Evolutionary conservation across 495 filamentous ascomycete species (phyloP), one percentile per base, ranked within the genome.

Genomic region (Penicillium parvum): DNA sequence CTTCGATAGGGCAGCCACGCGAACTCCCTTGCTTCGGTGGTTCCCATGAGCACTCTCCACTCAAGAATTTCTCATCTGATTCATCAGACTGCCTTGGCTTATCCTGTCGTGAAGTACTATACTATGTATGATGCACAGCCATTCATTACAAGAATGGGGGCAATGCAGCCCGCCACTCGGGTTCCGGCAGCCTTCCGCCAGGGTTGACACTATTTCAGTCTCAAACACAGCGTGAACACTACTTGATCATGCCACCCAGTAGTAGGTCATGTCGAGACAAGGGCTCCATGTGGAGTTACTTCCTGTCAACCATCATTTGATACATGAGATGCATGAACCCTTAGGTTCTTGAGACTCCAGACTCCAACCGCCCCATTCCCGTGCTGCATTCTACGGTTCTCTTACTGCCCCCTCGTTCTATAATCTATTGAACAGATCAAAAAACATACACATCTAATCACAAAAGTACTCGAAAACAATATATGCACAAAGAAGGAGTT

Each of bases 401-500:
- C 34, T 32, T 26, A 28, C 35, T 14, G 27, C 35, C 30, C 44
- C 45, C 43, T 26, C 20, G 27, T 45, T 55, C 33, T 37, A 43
- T 40, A 42, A 38, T 41, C 22, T 19, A 51, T 32, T 30, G 39
- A 45, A 45, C 32, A 27, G 26, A 38, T 17, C 10, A 20, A 16
- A 8, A 40, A 47, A 21, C 30, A 39, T 36, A 60, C 43, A 51
- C 41, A 47, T 57, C 47, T 40, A 54, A 46, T 34, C 16, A 32
- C 45, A 56, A 42, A 55, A 39, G 26, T 39, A 45, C 29, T 12
- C 7, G 40, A 43, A 52, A 52, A 19, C 28, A 49, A 52, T 38
- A 58, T 56, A 59, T 59, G 55, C 55, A 55, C 32, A 37, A 29
- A 29, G 50, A 48, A 50, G 50, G 50, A 45, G 53, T 40, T 39